A percentile compares a stretch with the other conserved stretches of the same genome.
phyloP scores from a whole-genome alignment of 2,329 filamentous ascomycete species.

The Cladosporium sp. region DNA sequence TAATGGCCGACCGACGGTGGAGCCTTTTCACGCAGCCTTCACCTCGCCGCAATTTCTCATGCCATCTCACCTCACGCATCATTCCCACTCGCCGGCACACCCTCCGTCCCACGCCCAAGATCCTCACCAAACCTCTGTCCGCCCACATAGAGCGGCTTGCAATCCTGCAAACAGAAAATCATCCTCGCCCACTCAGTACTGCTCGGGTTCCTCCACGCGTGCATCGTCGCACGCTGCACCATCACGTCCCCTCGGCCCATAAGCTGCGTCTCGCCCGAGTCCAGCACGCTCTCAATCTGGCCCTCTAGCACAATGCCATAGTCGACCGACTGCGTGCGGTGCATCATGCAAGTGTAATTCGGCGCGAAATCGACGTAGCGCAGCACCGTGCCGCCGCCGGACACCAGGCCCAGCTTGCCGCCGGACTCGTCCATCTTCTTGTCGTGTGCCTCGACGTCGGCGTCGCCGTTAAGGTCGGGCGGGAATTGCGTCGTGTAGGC shows the following conservation, averaged over 20 bases:
- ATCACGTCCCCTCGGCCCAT: constrained; percentile 33
- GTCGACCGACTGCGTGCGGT: constrained; percentile 32
- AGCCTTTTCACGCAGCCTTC: too few relatives aligned
- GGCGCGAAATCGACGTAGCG: constrained; percentile 35
- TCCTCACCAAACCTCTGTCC: constrained; percentile 25
- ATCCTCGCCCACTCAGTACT: constrained; percentile 28
- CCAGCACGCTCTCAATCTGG: constrained; percentile 28
- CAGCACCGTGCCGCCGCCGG: constrained; percentile 45
- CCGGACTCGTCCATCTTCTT: constrained; percentile 33
- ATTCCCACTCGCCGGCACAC: constrained; percentile 20
- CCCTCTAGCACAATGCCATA: constrained; percentile 35
- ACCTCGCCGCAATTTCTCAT: background rate
- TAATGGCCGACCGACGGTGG: background rate
- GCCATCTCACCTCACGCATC: constrained; percentile 6
- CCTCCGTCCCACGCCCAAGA: constrained; percentile 23
- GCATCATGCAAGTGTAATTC: constrained; percentile 30
- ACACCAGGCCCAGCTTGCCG: constrained; percentile 44
- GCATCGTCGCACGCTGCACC: constrained; percentile 35
- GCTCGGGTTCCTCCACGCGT: constrained; percentile 28
- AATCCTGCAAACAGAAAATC: constrained; percentile 28
- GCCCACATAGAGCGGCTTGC: constrained; percentile 22
- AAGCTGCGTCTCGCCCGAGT: constrained; percentile 28
- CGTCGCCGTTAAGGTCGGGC: constrained; percentile 39
- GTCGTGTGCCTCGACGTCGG: constrained; percentile 44
- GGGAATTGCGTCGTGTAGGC: constrained; percentile 49